phyloP scores from a whole-genome alignment of 1,284 basidiomycete species.

The Anthracocystis walkeri region DNA sequence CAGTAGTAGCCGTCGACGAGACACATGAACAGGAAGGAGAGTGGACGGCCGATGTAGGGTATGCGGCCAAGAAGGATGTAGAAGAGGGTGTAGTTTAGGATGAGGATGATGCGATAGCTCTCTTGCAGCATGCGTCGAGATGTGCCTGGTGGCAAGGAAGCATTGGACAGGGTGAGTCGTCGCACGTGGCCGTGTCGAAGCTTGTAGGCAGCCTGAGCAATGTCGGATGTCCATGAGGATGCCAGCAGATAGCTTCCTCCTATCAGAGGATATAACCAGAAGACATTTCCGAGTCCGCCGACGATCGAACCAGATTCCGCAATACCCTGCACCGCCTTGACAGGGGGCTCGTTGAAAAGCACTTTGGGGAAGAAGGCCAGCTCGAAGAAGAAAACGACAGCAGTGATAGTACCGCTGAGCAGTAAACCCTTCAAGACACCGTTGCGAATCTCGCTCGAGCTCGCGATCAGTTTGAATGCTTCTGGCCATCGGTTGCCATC shows the following conservation, averaged over 20 bases:
- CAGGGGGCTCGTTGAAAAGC: slow-evolving; percentile 45
- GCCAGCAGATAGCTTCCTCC: slow-evolving; percentile 65
- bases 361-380: slow-evolving; percentile 64
- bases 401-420: slow-evolving; percentile 59
- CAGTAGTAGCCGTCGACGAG: slow-evolving; percentile 69
- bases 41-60: slow-evolving; percentile 56
- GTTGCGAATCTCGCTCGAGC: slow-evolving; percentile 56
- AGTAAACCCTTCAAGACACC: slow-evolving; percentile 63
- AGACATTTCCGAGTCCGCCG: slow-evolving; percentile 54
- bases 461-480: slow-evolving; percentile 42
- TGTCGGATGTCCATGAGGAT: slow-evolving; percentile 64
- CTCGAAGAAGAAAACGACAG: slow-evolving; percentile 64
- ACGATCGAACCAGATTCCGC: slow-evolving; percentile 22
- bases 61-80: slow-evolving; percentile 54
- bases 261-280: slow-evolving; percentile 67
- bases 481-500: slow-evolving; percentile 62
- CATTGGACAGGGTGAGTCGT: slow-evolving; percentile 34
- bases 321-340: slow-evolving; percentile 17
- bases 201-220: slow-evolving; percentile 63
- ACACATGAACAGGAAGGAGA: slow-evolving; percentile 65
- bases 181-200: slow-evolving; percentile 42
- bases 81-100: slow-evolving; percentile 60
- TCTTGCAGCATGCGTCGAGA: slow-evolving; percentile 56
- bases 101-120: slow-evolving; percentile 59
- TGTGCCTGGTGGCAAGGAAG: slow-evolving; percentile 42